Evolutionary conservation across 306 rosid genomes (phyloP), one percentile per base, ranked within the genome.

Genomic region (Lupinus albus): DNA sequence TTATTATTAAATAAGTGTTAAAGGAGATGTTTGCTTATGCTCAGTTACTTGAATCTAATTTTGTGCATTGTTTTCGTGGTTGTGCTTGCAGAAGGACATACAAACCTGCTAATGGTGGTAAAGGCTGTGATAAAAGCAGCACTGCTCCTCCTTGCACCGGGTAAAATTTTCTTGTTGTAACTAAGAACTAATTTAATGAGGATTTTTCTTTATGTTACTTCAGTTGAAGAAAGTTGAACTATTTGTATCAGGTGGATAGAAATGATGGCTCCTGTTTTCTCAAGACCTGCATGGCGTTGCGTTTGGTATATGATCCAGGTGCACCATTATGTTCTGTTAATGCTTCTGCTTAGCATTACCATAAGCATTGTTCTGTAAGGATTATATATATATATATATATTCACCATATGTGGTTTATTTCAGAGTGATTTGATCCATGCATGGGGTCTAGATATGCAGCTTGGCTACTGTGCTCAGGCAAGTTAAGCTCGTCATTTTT

Each of bases 241-340:
- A n/a, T 62, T 56, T 75, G 53, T 64, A 81, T 72, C 83, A 93
- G 98, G 77, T 93, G 98, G 98, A 86, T 93, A 72, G 98, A 93
- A 84, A 80, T 93, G 88, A 93, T 93, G 98, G 98, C 98, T 59
- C 98, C 98, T 39, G 98, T 89, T 73, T 93, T 93, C 71, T 93
- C 98, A 7, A 78, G 61, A 85, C 79, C 87, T 38, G 87, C 98
- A 0, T 93, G 98, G 98, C 97, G 89, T 20, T 93, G 98, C 15
- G 96, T 82, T 33, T 93, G 98, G 98, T 75, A 84, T 64, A 86
- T 93, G 97, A 88, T 93, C 77, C 98, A 92, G 92, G 98, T 87
- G 52, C 41, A 78, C 30, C 41, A 35, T 58, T 78, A 11, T 61
- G 51, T 41, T 38, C 57, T 44, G 50, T 55, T 60, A 14, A 6